Evolutionary conservation across 1,284 basidiomycete genomes (phyloP).

Genomic region (Rhodotorula sp.): DNA sequence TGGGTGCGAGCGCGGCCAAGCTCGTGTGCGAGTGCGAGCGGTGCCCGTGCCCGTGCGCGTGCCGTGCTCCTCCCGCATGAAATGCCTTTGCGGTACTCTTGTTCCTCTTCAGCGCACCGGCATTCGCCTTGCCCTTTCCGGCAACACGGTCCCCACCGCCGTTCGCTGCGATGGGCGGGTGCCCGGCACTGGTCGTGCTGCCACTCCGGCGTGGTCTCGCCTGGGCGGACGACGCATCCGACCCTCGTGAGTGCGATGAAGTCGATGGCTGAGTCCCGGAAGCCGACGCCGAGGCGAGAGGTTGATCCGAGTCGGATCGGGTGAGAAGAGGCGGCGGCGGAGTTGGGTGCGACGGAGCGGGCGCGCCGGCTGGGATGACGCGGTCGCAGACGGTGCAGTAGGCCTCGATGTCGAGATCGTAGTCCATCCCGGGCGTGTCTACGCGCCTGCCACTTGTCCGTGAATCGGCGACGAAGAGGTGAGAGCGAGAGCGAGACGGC

Average conservation of each 20-base stretch:
- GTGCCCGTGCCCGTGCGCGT: neutral
- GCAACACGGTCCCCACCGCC: neutral
- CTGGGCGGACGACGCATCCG: neutral
- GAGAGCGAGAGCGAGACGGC: no score
- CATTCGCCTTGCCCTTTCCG: neutral
- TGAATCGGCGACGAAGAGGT: no score
- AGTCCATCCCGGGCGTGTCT: neutral
- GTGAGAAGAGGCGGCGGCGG: neutral
- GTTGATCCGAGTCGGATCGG: neutral
- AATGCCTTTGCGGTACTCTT: conserved; percentile 11
- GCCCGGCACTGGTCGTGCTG: neutral
- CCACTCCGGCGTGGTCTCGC: neutral
- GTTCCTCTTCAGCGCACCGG: conserved; percentile 14
- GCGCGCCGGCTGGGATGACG: conserved; percentile 4
- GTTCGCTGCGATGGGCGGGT: neutral
- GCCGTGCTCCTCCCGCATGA: neutral
- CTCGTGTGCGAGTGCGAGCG: conserved; percentile 7
- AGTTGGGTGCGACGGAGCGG: neutral
- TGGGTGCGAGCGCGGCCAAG: neutral
- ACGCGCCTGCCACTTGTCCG: no score
- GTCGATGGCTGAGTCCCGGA: neutral
- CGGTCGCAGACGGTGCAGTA: conserved; percentile 35
- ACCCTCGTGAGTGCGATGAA: neutral
- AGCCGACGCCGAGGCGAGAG: neutral
- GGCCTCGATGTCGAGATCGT: conserved; percentile 24